phyloP scores from a whole-genome alignment of 306 rosid species.

The Quillaja saponaria region DNA sequence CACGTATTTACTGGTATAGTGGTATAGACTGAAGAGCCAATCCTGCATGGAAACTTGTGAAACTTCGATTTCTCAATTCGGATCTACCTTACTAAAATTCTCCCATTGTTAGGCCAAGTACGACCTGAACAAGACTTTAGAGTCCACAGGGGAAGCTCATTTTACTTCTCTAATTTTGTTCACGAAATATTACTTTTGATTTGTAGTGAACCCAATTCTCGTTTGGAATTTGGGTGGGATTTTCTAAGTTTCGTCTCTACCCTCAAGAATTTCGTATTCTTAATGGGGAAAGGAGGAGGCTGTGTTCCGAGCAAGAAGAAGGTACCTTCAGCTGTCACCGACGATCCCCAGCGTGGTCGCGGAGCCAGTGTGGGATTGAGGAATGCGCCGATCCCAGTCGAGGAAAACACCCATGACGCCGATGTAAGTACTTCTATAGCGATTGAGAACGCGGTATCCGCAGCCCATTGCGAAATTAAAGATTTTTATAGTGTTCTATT shows the following conservation, averaged over 20 bases:
- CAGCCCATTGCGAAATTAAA: slow-evolving; percentile 39
- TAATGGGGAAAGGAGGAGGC: slow-evolving; percentile 93
- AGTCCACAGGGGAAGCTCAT: not conserved
- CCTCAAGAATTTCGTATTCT: slow-evolving; percentile 13
- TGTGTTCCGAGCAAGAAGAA: slow-evolving; percentile 92
- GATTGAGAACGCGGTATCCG: slow-evolving; percentile 20
- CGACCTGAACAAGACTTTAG: not conserved
- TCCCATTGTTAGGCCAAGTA: not conserved
- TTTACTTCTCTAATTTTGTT: not conserved
- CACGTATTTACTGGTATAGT: too few relatives aligned
- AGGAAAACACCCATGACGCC: slow-evolving; percentile 19
- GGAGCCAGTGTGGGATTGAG: slow-evolving; percentile 12
- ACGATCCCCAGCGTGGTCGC: slow-evolving; percentile 23
- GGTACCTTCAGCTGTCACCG: slow-evolving; percentile 36
- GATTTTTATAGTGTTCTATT: slow-evolving; percentile 80
- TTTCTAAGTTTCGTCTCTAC: not conserved
- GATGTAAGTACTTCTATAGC: slow-evolving; percentile 7
- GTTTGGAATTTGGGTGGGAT: slow-evolving; percentile 1
- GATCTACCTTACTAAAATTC: not conserved
- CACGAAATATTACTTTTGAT: not conserved
- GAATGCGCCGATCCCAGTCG: slow-evolving; percentile 39
- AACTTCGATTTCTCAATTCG: not conserved
- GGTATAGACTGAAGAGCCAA: too few relatives aligned
- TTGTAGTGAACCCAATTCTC: not conserved
- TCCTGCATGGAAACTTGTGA: slow-evolving; percentile 19